Conservation (phyloP, 331 rosid genomes). For the Spiraea crenata region DNA sequence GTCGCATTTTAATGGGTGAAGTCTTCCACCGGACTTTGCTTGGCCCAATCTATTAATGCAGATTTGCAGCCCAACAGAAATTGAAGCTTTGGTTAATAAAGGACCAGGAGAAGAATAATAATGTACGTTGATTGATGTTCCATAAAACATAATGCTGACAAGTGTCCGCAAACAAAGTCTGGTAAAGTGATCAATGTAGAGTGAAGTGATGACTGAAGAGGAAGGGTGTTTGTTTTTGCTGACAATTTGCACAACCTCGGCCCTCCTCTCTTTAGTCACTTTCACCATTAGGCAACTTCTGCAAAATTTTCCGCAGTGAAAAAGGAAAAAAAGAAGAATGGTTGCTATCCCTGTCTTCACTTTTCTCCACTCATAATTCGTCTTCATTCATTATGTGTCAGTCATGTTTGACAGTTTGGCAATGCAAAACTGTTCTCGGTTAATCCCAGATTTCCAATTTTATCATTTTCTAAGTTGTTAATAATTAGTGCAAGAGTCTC, state of each 20-base stretch:
- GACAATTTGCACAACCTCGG: slow-evolving; percentile 26
- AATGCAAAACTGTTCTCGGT: too few species aligned
- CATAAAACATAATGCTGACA: too few species aligned
- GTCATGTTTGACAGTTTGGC: neutral
- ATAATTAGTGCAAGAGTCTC: too few species aligned
- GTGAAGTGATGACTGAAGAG: neutral
- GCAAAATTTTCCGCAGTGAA: too few species aligned
- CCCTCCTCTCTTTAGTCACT: slow-evolving; percentile 25
- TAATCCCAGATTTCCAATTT: too few species aligned
- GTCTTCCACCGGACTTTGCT: too few species aligned
- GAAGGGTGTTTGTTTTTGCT: slow-evolving; percentile 12
- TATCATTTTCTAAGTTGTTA: too few species aligned
- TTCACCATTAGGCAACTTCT: slow-evolving; percentile 10
- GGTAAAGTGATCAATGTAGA: neutral
- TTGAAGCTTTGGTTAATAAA: neutral
- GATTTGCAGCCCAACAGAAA: neutral
- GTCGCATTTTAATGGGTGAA: too few species aligned
- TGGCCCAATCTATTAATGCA: neutral
- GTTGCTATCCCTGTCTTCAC: neutral
- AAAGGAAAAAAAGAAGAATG: slow-evolving; percentile 3
- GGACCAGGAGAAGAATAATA: neutral
- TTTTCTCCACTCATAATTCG: neutral
- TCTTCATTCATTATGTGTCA: neutral
- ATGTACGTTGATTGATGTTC: too few species aligned
- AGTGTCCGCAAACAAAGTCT: neutral